phyloP scores from a whole-genome alignment of 306 rosid genomes.

The Lathyrus sativus region DNA sequence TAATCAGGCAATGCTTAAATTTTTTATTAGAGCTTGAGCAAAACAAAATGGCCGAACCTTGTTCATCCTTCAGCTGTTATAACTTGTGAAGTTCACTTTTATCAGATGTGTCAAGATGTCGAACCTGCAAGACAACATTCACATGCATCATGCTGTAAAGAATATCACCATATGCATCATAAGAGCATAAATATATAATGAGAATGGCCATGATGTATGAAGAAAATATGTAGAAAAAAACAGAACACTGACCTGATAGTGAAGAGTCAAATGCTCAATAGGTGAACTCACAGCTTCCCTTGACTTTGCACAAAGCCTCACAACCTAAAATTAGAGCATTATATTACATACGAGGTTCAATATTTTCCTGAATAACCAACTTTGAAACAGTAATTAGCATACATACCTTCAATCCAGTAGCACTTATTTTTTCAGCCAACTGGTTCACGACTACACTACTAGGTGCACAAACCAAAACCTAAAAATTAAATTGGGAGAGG shows the following conservation, averaged over 20 bases:
- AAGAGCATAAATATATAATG: no score
- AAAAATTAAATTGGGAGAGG: slow-evolving; percentile 27
- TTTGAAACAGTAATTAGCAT: slow-evolving; percentile 31
- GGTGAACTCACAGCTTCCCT: slow-evolving; percentile 99
- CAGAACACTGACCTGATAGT: no score
- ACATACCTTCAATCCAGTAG: no score
- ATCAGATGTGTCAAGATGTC: no score
- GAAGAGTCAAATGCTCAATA: slow-evolving; percentile 91
- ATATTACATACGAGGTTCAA: slow-evolving; percentile 23
- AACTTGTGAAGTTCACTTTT: no score
- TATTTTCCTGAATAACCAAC: neutral
- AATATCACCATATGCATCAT: no score
- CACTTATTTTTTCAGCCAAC: no score
- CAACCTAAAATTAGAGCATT: slow-evolving; percentile 64
- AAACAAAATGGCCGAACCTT: slow-evolving; percentile 54
- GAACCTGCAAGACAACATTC: no score
- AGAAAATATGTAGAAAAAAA: neutral
- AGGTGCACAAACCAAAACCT: slow-evolving; percentile 99
- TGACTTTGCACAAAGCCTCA: slow-evolving; percentile 94
- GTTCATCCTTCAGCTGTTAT: slow-evolving; percentile 96
- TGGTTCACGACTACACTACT: slow-evolving; percentile 97
- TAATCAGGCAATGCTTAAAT: neutral
- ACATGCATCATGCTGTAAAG: no score
- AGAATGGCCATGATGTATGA: no score
- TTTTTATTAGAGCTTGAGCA: neutral